Conservation (phyloP, 805 yeast species). For the Helenozyma baotianmanensis region DNA sequence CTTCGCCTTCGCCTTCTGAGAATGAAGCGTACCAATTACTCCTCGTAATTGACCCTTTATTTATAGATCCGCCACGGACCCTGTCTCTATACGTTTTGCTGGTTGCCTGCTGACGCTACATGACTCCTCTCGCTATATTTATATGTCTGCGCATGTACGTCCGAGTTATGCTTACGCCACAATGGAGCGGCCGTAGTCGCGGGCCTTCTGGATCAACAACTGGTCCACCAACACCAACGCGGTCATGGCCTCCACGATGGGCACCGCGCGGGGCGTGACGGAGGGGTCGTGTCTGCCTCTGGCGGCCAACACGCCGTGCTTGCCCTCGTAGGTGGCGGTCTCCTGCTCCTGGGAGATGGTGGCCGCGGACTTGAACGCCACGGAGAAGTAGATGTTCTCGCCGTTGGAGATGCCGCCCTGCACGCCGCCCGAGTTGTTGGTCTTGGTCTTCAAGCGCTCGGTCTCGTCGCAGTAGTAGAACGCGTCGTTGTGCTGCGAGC, state of each 20-base stretch:
- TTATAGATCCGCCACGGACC: too few species aligned
- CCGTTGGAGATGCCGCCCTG: conserved; percentile 99
- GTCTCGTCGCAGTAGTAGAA: conserved; percentile 59
- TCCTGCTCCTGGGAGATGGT: conserved; percentile 91
- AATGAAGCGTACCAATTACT: too few species aligned
- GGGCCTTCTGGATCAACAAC: conserved; percentile 76
- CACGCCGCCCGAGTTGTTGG: conserved; percentile 94
- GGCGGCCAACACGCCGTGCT: conserved; percentile 83
- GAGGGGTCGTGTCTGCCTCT: conserved; percentile 98
- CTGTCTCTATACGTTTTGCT: too few species aligned
- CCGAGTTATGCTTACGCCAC: conserved; percentile 7
- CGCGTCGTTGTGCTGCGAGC: conserved; percentile 91
- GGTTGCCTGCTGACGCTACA: too few species aligned
- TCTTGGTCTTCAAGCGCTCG: conserved; percentile 71
- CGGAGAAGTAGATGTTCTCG: conserved; percentile 88
- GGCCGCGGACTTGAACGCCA: conserved; percentile 97
- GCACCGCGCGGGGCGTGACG: conserved; percentile 97
- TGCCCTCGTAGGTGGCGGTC: conserved; percentile 86
- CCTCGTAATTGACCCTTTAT: too few species aligned
- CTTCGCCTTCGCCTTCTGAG: too few species aligned
- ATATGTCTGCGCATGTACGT: too few species aligned
- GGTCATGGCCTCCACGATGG: conserved; percentile 97
- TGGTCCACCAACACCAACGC: conserved; percentile 91
- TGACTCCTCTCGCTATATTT: too few species aligned
- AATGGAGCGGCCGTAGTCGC: conserved; percentile 41